Base-by-base conservation (phyloP, 495 filamentous ascomycete genomes). In the Trichoderma erinaceum region DNA sequence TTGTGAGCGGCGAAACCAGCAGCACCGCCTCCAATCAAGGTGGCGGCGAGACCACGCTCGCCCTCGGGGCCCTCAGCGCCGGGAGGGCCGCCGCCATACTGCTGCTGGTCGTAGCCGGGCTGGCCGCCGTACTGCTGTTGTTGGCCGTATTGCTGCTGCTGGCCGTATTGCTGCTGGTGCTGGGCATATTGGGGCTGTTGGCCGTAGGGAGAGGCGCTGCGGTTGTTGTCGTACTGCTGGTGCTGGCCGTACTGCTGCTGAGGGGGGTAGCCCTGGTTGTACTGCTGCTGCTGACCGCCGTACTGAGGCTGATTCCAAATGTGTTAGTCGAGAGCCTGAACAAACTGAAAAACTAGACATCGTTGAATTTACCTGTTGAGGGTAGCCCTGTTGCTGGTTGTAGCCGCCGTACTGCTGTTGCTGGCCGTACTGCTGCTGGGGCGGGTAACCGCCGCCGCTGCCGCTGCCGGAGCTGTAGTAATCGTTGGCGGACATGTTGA, bases 11-110 rank as follows among this genome's bases (percentile, higher is more conserved):
- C 48, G 32, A 85, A 81, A 0, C 79, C 85, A 43, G 85, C 86
- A 1, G 75, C 80, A 0, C 80, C 83, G 27, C 84, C 81, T 15
- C 86, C 86, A 0, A 83, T 66, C 0, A 87, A 73, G 1, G 86
- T 87, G 0, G 84, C 78, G 21, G 84, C 82, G 29, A 87, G 77
- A 7, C 85, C 85, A 38, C 77, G 73, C 56, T 84, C 82, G 64
- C 83, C 84, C 56, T 81, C 82, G 67, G 69, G 79, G 41, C 73
- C 74, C 3, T 66, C 44, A 16, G 58, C 44, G 68, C 12, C 72
- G 23, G n/a, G 38, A 21, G 35, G 23, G 38, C 29, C 63, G 15
- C 27, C 23, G 41, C 27, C 41, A 11, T 65, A 29, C 63, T 65
- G 41, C 18, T 64, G 23, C 38, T 35, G 61, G 15, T 23, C 12